Base-by-base conservation (phyloP, 1,284 basidiomycete species). In the Malassezia restricta region DNA sequence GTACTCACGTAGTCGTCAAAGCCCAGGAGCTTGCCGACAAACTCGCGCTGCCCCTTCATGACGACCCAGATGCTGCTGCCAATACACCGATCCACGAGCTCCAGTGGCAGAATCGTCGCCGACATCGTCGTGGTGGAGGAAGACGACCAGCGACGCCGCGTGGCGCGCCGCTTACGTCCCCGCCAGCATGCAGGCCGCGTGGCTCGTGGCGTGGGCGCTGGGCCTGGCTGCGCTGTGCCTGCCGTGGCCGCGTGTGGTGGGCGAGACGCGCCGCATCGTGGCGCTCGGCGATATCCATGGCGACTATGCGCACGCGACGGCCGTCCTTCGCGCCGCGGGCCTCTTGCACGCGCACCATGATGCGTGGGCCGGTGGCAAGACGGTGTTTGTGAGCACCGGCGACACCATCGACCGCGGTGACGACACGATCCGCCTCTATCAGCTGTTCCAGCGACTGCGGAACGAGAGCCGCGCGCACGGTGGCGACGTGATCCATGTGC, bases 1-100 rank as follows among this genome's bases (percentile, higher is more conserved):
- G 82, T 75, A 96, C 92, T 98, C 75, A 98, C 92, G 74, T 92
- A 98, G 76, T 98, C 92, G 74, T 98, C 94, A 69, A 98, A 98
- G 3, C 94, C 92, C 40, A 92, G 80, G 43, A 98, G 77, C 3
- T 83, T 96, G n/a, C 92, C 92, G 14, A 85, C 87, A 76, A 74
- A 70, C 57, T 74, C 73, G 28, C 73, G 56, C 32, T 72, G 62
- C 28, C 64, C 61, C 61, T 73, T 73, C 71, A 74, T 73, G 38
- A 74, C 62, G 32, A 74, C 71, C 73, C 73, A 74, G 55, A 74
- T 73, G 45, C 59, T 61, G 35, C 65, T 70, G 32, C 73, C 73
- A 51, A 74, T 71, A 57, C 73, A 74, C 28, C 69, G 63, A 59
- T 74, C 73, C 48, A 74, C 72, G 17, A 74, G 57, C 53, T 74